Evolutionary conservation across 257 asterid genomes (phyloP).

Genomic region (Misopates orontium): DNA sequence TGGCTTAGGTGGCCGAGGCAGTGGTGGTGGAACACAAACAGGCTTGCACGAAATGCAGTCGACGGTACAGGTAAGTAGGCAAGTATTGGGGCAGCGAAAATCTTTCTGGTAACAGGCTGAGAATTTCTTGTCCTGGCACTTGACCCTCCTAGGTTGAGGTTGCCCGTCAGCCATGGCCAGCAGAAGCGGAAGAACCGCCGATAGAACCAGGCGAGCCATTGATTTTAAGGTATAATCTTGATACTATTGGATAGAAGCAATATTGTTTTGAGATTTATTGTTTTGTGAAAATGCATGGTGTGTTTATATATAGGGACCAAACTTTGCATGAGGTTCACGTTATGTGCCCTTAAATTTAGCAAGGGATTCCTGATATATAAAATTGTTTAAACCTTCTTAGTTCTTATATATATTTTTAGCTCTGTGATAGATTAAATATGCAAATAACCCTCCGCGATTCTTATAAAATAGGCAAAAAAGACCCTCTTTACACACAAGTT

Average conservation of each 20-base stretch:
- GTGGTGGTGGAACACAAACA: constrained; percentile 37
- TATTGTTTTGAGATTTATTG: background rate
- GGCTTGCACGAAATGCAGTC: constrained; percentile 54
- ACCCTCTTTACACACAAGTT: too few relatives aligned
- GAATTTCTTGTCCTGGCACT: constrained; percentile 50
- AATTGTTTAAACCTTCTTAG: background rate
- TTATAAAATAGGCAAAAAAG: too few relatives aligned
- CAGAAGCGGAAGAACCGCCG: constrained; percentile 33
- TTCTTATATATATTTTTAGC: too few relatives aligned
- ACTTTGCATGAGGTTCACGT: background rate
- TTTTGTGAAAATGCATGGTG: constrained; percentile 7
- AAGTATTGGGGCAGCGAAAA: constrained; percentile 47
- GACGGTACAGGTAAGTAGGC: constrained; percentile 47
- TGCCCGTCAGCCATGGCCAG: constrained; percentile 39
- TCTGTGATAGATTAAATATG: too few relatives aligned
- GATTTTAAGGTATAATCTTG: background rate
- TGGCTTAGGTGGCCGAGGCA: constrained; percentile 36
- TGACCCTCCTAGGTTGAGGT: constrained; percentile 43
- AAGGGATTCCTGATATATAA: constrained; percentile 9
- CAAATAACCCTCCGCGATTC: too few relatives aligned
- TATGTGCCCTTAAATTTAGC: constrained; percentile 34
- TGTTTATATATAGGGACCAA: constrained; percentile 30
- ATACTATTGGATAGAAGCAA: background rate
- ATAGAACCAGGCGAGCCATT: constrained; percentile 39
- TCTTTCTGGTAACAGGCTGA: constrained; percentile 36